These are phyloP conservation scores for Ceratocystis ficicola DNA, from an alignment of 2,329 filamentous ascomycete species.

Conservation along the genomic window DNA sequence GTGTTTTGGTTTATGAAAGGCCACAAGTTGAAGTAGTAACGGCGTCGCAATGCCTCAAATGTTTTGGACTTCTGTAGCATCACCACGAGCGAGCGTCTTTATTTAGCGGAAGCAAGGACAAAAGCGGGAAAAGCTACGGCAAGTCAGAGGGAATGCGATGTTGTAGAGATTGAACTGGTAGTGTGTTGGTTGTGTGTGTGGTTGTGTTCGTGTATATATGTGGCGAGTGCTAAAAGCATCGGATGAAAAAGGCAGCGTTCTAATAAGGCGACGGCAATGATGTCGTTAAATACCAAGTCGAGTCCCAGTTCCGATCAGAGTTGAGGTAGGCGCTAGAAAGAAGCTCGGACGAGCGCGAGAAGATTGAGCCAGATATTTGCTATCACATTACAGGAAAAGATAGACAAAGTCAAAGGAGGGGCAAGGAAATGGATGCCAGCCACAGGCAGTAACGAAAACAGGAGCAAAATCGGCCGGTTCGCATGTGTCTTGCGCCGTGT, in stretches of 20 bases:
- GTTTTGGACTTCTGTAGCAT: constrained; percentile 14
- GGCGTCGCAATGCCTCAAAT: constrained; percentile 12
- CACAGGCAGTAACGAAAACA: neutral
- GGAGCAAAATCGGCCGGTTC: neutral
- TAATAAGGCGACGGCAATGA: neutral
- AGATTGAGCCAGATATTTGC: neutral
- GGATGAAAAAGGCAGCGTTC: neutral
- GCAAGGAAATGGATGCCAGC: neutral
- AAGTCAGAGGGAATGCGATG: neutral
- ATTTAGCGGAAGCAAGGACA: neutral
- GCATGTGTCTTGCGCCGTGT: neutral
- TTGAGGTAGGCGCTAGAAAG: neutral
- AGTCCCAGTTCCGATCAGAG: neutral
- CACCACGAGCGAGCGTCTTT: neutral
- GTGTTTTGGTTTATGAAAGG: constrained; percentile 5
- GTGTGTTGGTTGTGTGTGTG: neutral
- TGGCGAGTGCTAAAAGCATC: neutral
- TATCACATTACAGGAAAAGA: neutral
- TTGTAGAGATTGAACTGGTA: neutral
- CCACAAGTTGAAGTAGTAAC: constrained; percentile 3
- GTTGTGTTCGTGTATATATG: neutral
- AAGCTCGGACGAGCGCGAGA: neutral
- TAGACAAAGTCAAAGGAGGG: neutral
- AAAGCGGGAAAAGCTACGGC: neutral
- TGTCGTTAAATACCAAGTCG: neutral